Percentiles rank a stretch among this genome's conserved stretches.
phyloP scores from a whole-genome alignment of 2,329 filamentous ascomycete species.

The Stylonectria norvegica region DNA sequence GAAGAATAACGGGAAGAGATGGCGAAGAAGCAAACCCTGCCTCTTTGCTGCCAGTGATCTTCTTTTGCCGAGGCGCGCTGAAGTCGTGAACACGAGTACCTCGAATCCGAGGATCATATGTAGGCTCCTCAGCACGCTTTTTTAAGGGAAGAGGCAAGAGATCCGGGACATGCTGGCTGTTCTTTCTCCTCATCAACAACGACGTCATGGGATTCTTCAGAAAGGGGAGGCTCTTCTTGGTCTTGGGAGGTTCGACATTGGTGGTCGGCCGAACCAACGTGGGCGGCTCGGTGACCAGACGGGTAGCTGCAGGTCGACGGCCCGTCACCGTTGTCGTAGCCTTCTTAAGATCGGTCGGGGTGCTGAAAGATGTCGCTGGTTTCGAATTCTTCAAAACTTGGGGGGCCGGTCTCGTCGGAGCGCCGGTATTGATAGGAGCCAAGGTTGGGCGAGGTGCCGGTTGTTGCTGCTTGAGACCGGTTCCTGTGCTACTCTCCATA shows the following conservation, averaged over 20 bases:
- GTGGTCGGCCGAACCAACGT: constrained; percentile 27
- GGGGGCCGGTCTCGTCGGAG: constrained; percentile 24
- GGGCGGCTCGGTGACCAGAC: constrained; percentile 38
- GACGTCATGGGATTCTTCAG: constrained; percentile 59
- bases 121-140: constrained; percentile 40
- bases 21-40: constrained; percentile 11
- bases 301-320: constrained; percentile 42
- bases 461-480: constrained; percentile 13
- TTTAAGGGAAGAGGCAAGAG: constrained; percentile 39
- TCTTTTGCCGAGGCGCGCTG: constrained; percentile 55
- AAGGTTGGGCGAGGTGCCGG: constrained; percentile 16
- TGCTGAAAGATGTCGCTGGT: constrained; percentile 41
- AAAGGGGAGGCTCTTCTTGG: constrained; percentile 54
- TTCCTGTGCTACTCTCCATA: constrained; percentile 16
- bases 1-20: constrained; percentile 14
- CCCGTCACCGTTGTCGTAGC: constrained; percentile 29
- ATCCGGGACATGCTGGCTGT: constrained; percentile 47
- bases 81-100: constrained; percentile 65
- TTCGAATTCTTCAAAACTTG: constrained; percentile 29
- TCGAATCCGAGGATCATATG: constrained; percentile 61
- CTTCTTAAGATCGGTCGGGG: constrained; percentile 48
- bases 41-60: constrained; percentile 14
- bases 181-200: constrained; percentile 54
- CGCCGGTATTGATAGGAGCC: constrained; percentile 27
- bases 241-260: constrained; percentile 41